Conservation (phyloP, 140 eudicot species). For the Bidens hawaiensis region DNA sequence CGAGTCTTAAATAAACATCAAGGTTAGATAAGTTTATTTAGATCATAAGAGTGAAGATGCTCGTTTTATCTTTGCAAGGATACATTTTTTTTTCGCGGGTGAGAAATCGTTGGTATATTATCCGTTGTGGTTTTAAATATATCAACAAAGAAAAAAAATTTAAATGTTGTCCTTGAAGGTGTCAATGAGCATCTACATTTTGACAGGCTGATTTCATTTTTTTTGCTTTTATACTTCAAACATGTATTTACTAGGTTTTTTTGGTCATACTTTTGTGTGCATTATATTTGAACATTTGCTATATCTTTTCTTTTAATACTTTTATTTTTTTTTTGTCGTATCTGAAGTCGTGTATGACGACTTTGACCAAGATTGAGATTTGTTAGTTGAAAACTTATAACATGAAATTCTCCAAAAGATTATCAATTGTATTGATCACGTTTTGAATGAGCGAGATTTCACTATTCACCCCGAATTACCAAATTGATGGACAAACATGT, state of each 20-base stretch:
- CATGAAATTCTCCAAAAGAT: too few relatives aligned
- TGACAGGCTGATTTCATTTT: slow-evolving; percentile 2
- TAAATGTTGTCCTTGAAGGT: slow-evolving; percentile 3
- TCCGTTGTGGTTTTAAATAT: slow-evolving; percentile 1
- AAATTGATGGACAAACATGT: too few relatives aligned
- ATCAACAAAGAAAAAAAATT: slow-evolving; percentile 3
- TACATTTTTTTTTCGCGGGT: not conserved
- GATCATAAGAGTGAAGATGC: slow-evolving; percentile 39
- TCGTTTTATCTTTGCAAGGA: slow-evolving; percentile 11
- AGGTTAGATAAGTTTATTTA: slow-evolving; percentile 80
- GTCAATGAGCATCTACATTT: slow-evolving; percentile 2
- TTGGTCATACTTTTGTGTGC: not conserved
- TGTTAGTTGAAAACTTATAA: too few relatives aligned
- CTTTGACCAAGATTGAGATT: not conserved
- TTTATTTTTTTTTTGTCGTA: not conserved
- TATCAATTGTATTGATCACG: too few relatives aligned
- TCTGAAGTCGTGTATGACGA: not conserved
- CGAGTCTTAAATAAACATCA: slow-evolving; percentile 36
- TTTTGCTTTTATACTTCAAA: not conserved
- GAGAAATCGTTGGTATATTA: not conserved
- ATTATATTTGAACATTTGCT: not conserved
- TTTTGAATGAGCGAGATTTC: too few relatives aligned
- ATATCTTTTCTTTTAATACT: not conserved
- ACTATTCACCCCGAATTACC: too few relatives aligned
- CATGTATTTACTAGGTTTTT: not conserved